Base-by-base conservation (phyloP, 176 grass and related monocot species). In the Carex myosuroides region DNA sequence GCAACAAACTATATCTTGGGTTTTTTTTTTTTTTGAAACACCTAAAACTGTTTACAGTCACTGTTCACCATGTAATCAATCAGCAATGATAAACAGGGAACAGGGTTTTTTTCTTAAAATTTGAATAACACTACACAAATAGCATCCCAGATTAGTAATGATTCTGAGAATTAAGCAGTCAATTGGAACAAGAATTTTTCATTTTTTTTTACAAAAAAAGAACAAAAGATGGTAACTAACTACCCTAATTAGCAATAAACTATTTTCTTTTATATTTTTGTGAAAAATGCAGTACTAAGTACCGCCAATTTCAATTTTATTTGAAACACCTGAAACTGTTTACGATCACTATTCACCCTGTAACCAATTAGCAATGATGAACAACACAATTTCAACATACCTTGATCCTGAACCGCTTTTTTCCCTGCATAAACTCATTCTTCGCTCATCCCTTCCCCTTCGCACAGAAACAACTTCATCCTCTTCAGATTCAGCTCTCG, bases 401-500 rank as follows among this genome's bases (percentile, higher is more conserved):
- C 81, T 83, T 32, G 58, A 81, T 81, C 61, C 60, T 10, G 81
- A 69, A 29, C 61, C 21, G 13, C 12, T 83, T 48, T 54, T 83
- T 0, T 3, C 26, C 9, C 59, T 42, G 12, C 11, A 20, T 2
- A 42, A 62, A 39, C 78, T 81, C 48, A 41, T 81, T 37, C 78
- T 88, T 2, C 89, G 88, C n/a, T 70, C 12, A 46, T 81, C 59
- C 84, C 76, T 78, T 5, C 66, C 84, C 20, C 88, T 80, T 11
- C 21, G 61, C 5, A 44, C 72, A 5, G 1, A 82, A 75, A 18
- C 80, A 0, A 78, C 83, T 5, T 90, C 88, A 69, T 95, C 93
- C 70, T 72, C 93, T 20, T 99, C 97, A 52, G 97, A 99, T 90
- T 99, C 93, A 13, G 86, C 97, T 86, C 97, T 81, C 64, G 93